phyloP scores from a whole-genome alignment of 116 monocot species.

The Papilionanthe hybrid region DNA sequence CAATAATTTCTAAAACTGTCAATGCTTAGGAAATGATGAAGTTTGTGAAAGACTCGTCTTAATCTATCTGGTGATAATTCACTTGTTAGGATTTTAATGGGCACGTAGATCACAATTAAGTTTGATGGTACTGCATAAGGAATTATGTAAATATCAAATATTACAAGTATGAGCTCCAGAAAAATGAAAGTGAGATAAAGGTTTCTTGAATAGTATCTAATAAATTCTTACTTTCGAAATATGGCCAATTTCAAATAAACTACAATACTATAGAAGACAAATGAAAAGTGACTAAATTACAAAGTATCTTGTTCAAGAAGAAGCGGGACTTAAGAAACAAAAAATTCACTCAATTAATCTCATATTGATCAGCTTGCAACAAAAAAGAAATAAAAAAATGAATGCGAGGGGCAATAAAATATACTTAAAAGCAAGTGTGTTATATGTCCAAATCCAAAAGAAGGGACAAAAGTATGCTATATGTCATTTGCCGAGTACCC shows the following conservation, averaged over 20 bases:
- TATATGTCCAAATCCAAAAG: neutral
- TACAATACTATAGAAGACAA: slow-evolving; percentile 1
- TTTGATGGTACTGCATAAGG: neutral
- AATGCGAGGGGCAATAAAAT: neutral
- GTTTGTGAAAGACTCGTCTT: neutral
- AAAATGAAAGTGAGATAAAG: neutral
- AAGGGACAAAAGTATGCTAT: slow-evolving; percentile 6
- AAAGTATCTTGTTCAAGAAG: slow-evolving; percentile 6
- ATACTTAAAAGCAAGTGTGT: neutral
- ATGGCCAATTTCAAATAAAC: neutral
- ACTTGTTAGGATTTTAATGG: neutral
- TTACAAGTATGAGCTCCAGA: neutral
- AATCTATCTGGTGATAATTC: slow-evolving; percentile 4
- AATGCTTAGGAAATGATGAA: slow-evolving; percentile 7
- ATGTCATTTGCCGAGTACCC: no score
- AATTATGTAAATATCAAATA: neutral
- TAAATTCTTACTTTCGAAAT: neutral
- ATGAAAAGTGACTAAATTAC: slow-evolving; percentile 11
- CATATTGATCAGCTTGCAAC: neutral
- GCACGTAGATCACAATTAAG: neutral
- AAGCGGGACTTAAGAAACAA: slow-evolving; percentile 5
- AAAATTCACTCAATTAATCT: neutral
- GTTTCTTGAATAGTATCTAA: slow-evolving; percentile 8
- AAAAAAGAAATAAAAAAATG: neutral
- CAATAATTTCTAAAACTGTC: neutral